Percentiles rank a stretch among this genome's conserved stretches.
These are phyloP conservation scores for Acacia pycnantha DNA, from an alignment of 331 rosid genomes.

Conservation along the genomic window DNA sequence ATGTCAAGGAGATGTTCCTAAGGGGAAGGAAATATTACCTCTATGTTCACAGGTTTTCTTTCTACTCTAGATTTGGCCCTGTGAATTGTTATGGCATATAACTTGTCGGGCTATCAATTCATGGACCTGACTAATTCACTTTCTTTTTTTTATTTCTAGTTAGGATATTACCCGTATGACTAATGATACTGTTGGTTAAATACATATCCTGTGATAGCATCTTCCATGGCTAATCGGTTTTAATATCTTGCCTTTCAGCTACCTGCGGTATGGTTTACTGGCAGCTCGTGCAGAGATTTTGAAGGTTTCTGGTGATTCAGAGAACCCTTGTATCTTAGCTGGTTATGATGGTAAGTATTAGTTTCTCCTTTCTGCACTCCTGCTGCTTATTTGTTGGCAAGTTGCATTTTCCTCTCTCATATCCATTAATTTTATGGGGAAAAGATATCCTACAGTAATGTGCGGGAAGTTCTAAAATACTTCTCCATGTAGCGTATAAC, in stretches of 20 bases:
- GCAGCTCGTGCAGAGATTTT: constrained; percentile 98
- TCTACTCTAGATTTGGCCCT: constrained; percentile 22
- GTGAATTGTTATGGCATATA: constrained; percentile 17
- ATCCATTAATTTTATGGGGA: not conserved
- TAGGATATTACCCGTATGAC: not conserved
- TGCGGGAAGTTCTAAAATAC: not conserved
- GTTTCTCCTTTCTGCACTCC: constrained; percentile 21
- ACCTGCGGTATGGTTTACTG: constrained; percentile 88
- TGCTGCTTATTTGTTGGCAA: not conserved
- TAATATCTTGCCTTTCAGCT: constrained; percentile 53
- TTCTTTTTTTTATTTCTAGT: constrained; percentile 3
- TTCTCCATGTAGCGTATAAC: constrained; percentile 18
- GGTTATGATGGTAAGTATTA: constrained; percentile 75
- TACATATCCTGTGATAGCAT: not conserved
- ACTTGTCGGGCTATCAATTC: constrained; percentile 15
- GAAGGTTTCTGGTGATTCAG: constrained; percentile 63
- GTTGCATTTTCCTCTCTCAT: constrained; percentile 14
- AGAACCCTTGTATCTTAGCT: constrained; percentile 73
- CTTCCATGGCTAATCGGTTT: constrained; percentile 25
- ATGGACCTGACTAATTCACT: constrained; percentile 10
- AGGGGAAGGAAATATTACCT: constrained; percentile 81
- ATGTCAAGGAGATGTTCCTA: constrained; percentile 77
- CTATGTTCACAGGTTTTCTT: constrained; percentile 91
- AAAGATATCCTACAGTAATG: not conserved
- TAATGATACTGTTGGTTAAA: not conserved